These are phyloP conservation scores for Lipomyces spencermartinsiae DNA, from an alignment of 805 yeast species.

Conservation along the genomic window DNA sequence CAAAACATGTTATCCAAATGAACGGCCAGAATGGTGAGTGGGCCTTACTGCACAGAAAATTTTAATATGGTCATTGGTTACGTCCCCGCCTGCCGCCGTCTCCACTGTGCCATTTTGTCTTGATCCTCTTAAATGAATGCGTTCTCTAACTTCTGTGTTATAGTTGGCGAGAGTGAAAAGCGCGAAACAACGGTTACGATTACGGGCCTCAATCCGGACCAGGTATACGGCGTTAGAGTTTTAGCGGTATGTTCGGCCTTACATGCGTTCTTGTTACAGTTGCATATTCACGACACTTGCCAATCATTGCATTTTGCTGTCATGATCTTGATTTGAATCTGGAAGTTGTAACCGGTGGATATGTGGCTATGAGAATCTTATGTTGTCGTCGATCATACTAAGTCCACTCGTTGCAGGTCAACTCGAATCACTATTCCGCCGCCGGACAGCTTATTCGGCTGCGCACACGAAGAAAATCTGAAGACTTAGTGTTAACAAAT, in stretches of 20 bases:
- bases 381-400: neutral
- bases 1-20: slow-evolving; percentile 46
- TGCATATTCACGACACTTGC: neutral
- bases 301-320: neutral
- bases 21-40: slow-evolving; percentile 44
- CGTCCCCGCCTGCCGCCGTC: neutral
- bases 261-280: neutral
- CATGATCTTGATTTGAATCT: neutral
- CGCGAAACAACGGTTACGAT: slow-evolving; percentile 45
- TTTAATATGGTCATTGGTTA: neutral
- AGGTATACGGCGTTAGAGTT: slow-evolving; percentile 45
- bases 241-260: slow-evolving; percentile 41
- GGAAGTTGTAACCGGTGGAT: neutral
- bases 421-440: slow-evolving; percentile 37
- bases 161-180: slow-evolving; percentile 46
- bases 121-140: neutral
- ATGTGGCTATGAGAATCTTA: neutral
- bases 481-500: slow-evolving; percentile 41
- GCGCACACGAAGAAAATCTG: slow-evolving; percentile 41
- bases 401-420: slow-evolving; percentile 24
- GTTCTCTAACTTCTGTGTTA: neutral
- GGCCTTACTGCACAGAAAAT: neutral
- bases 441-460: slow-evolving; percentile 40
- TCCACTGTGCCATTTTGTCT: neutral
- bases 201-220: slow-evolving; percentile 45